Percentiles rank a stretch among this genome's conserved stretches.
phyloP scores from a whole-genome alignment of 1,139 yeast genomes.

The Nakaseomyces sp. region DNA sequence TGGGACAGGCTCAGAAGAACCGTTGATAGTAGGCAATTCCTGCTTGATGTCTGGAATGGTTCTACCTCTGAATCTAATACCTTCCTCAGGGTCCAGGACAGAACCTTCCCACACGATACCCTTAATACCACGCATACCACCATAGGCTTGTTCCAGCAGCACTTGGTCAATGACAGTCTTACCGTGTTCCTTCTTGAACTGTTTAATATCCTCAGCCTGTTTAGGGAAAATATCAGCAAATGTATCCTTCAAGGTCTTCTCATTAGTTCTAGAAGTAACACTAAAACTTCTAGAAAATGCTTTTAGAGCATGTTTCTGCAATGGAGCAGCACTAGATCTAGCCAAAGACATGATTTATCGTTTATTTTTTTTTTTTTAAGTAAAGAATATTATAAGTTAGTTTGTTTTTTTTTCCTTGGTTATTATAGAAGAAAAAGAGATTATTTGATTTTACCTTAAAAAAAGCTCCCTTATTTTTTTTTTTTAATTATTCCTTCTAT shows the following conservation, averaged over 20 bases:
- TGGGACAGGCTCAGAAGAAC: constrained; percentile 64
- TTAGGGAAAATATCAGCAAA: constrained; percentile 89
- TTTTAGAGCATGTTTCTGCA: constrained; percentile 1
- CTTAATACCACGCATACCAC: constrained; percentile 99
- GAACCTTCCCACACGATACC: constrained; percentile 99
- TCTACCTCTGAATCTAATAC: constrained; percentile 96
- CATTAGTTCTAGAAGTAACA: constrained; percentile 9
- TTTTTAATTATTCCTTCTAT: too few relatives aligned
- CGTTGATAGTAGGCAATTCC: constrained; percentile 84
- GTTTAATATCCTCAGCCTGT: constrained; percentile 85
- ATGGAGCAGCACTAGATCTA: not conserved
- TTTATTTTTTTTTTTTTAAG: not conserved
- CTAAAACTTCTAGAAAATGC: constrained; percentile 3
- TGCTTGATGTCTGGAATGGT: constrained; percentile 93
- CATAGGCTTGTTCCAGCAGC: constrained; percentile 91
- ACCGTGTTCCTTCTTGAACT: constrained; percentile 82
- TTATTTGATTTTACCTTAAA: too few relatives aligned
- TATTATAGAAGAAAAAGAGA: too few relatives aligned
- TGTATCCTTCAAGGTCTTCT: constrained; percentile 76
- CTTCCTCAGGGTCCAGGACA: constrained; percentile 94
- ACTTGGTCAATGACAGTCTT: constrained; percentile 89
- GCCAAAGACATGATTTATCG: constrained; percentile 2
- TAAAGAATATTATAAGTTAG: not conserved
- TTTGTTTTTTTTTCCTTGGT: not conserved
- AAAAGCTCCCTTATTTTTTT: too few relatives aligned